Evolutionary conservation across 106 monocot species (phyloP).

Genomic region (Acorus gramineus): DNA sequence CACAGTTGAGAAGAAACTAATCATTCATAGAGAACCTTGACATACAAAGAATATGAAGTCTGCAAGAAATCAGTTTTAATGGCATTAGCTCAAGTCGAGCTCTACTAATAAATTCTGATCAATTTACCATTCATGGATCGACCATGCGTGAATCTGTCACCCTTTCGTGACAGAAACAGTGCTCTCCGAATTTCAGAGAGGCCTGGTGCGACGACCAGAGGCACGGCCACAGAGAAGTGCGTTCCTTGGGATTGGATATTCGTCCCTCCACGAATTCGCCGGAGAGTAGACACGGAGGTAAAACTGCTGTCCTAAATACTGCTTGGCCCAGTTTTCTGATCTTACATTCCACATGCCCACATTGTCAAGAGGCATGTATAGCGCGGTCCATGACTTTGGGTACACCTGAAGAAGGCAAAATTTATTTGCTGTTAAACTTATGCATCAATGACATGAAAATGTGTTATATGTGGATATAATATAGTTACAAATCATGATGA

Average conservation of each 20-base stretch:
- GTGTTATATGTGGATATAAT: too few relatives aligned
- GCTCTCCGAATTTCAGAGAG: constrained; percentile 10
- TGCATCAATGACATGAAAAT: not conserved
- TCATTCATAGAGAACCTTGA: too few relatives aligned
- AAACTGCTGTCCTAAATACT: constrained; percentile 61
- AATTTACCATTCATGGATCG: too few relatives aligned
- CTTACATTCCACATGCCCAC: constrained; percentile 69
- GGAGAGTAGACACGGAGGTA: constrained; percentile 58
- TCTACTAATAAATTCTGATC: too few relatives aligned
- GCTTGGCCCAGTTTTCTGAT: constrained; percentile 51
- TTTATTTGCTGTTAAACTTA: not conserved
- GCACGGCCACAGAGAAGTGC: constrained; percentile 54
- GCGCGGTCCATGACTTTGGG: constrained; percentile 44
- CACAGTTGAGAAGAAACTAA: too few relatives aligned
- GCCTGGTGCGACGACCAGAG: constrained; percentile 31
- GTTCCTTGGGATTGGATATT: constrained; percentile 36
- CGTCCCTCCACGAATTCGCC: constrained; percentile 49
- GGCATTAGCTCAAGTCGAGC: too few relatives aligned
- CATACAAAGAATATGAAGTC: too few relatives aligned
- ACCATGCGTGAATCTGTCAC: constrained; percentile 4
- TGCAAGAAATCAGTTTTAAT: too few relatives aligned
- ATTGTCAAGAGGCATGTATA: constrained; percentile 53
- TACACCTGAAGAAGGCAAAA: constrained; percentile 28
- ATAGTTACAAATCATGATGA: too few relatives aligned
- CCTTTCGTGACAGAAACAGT: constrained; percentile 9